A percentile compares a stretch with the other conserved stretches of the same genome.
Conservation (phyloP, 1,284 basidiomycete genomes). For the Ustilago loliicola region DNA sequence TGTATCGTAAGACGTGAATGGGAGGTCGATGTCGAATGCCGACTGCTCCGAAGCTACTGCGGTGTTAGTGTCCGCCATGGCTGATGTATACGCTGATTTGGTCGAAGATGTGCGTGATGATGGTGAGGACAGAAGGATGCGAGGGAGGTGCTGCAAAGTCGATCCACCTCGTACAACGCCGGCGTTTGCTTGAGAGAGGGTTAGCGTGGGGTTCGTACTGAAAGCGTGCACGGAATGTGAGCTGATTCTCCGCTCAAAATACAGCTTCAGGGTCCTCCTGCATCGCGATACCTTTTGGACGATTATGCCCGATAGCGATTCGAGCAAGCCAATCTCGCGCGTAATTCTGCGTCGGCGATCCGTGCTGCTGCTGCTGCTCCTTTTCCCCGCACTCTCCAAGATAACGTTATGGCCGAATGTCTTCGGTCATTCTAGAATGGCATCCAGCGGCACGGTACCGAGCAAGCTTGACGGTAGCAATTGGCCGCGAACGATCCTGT, state of each 20-base stretch:
- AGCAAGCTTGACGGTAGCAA: not conserved
- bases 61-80: not conserved
- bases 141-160: not conserved
- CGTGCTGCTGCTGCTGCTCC: conserved; percentile 1
- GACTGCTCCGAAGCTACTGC: not conserved
- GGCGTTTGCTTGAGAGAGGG: not conserved
- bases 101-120: not conserved
- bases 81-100: too few relatives aligned
- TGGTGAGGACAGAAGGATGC: not conserved
- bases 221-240: conserved; percentile 7
- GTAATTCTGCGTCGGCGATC: not conserved
- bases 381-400: conserved; percentile 18
- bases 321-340: not conserved
- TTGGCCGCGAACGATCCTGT: not conserved
- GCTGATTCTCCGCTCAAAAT: conserved; percentile 1
- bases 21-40: conserved; percentile 50
- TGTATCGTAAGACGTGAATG: conserved; percentile 34
- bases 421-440: not conserved
- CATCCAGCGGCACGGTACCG: conserved; percentile 12
- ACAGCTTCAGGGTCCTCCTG: not conserved
- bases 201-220: not conserved
- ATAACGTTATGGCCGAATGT: not conserved
- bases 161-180: not conserved
- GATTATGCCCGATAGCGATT: not conserved
- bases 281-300: not conserved